phyloP scores from a whole-genome alignment of 1,284 basidiomycete genomes.

The Cerrena zonata region DNA sequence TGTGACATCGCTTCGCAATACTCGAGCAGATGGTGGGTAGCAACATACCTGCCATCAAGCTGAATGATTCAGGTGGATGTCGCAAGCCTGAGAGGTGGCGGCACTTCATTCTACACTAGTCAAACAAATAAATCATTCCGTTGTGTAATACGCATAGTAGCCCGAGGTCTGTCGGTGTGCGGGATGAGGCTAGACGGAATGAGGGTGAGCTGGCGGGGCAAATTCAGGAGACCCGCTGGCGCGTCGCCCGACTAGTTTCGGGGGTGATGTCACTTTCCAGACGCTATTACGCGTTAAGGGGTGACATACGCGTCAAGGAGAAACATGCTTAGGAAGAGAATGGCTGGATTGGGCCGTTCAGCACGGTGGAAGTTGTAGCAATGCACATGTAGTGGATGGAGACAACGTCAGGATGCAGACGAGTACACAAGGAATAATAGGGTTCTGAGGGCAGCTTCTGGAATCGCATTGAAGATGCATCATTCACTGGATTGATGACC shows the following conservation, averaged over 20 bases:
- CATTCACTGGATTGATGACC: not conserved
- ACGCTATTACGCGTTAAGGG: not conserved
- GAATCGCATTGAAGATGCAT: not conserved
- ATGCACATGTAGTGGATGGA: not conserved
- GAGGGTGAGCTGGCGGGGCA: too few relatives aligned
- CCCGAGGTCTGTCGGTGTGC: too few relatives aligned
- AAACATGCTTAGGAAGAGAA: not conserved
- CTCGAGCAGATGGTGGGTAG: not conserved
- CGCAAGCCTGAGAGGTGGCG: too few relatives aligned
- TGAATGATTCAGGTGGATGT: not conserved
- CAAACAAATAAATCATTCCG: too few relatives aligned
- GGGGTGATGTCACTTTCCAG: not conserved
- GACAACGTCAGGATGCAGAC: not conserved
- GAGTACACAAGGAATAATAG: not conserved
- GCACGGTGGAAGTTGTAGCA: not conserved
- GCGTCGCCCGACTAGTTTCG: not conserved
- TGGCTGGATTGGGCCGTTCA: not conserved
- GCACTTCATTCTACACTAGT: too few relatives aligned
- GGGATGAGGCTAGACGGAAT: too few relatives aligned
- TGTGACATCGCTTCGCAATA: not conserved
- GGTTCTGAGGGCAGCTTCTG: not conserved
- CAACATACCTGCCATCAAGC: not conserved
- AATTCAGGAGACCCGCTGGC: not conserved
- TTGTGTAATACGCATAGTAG: not conserved
- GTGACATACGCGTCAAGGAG: not conserved